These are phyloP conservation scores for Tetramitus jugosus DNA, from an alignment of 208 protist species.

Conservation along the genomic window DNA sequence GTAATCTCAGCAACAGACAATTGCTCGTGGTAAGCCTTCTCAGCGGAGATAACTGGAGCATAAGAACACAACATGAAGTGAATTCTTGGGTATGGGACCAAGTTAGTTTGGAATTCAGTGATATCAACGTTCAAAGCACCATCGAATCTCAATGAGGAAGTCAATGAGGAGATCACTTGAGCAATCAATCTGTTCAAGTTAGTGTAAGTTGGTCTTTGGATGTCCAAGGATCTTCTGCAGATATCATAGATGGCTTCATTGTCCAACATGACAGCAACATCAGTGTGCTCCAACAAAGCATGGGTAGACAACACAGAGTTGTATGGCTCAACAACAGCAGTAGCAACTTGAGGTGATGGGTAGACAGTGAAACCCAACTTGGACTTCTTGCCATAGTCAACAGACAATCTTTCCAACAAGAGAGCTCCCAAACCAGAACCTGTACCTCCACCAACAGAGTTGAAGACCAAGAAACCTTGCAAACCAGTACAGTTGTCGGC, in stretches of 20 bases:
- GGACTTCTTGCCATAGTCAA: constrained; percentile 93
- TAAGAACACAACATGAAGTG: constrained; percentile 81
- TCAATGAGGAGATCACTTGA: constrained; percentile 82
- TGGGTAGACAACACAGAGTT: constrained; percentile 82
- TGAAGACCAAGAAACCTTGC: constrained; percentile 92
- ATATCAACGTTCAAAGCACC: constrained; percentile 87
- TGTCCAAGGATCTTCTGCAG: constrained; percentile 66
- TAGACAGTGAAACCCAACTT: constrained; percentile 80
- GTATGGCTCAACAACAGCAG: constrained; percentile 85
- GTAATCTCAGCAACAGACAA: constrained; percentile 78
- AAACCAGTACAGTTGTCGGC: constrained; percentile 89
- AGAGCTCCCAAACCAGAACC: constrained; percentile 86
- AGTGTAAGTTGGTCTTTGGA: constrained; percentile 80
- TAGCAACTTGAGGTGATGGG: constrained; percentile 78
- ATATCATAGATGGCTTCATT: constrained; percentile 88
- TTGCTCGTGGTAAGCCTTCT: constrained; percentile 76
- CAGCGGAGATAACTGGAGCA: constrained; percentile 53
- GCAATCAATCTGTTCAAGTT: constrained; percentile 84
- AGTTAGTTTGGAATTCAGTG: constrained; percentile 90
- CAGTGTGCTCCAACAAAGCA: constrained; percentile 69
- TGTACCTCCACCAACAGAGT: constrained; percentile 90
- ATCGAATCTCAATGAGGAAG: constrained; percentile 81
- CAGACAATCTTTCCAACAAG: constrained; percentile 82
- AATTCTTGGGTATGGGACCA: constrained; percentile 89
- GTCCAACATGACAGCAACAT: constrained; percentile 83